Percentiles rank a stretch among this genome's conserved stretches.
These are phyloP conservation scores for Leucogyrophana mollusca DNA, from an alignment of 768 basidiomycete genomes.

Conservation along the genomic window DNA sequence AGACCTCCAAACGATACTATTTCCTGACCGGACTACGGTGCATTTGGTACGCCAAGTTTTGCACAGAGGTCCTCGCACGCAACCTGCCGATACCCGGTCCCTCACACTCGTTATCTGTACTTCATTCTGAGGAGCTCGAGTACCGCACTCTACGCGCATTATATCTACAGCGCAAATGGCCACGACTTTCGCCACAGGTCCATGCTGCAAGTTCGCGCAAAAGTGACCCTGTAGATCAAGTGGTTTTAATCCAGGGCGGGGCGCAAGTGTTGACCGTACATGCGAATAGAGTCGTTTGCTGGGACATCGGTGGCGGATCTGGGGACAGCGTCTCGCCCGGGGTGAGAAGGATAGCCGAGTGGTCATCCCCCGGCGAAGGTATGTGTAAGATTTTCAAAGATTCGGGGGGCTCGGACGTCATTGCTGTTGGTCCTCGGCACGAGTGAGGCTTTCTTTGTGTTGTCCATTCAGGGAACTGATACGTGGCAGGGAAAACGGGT, in stretches of 20 bases:
- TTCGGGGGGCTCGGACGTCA: slow-evolving; percentile 11
- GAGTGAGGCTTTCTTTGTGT: slow-evolving; percentile 4
- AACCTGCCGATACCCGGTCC: slow-evolving; percentile 21
- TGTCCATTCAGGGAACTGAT: not conserved
- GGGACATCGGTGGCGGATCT: slow-evolving; percentile 18
- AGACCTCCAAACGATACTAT: slow-evolving; percentile 29
- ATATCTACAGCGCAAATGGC: slow-evolving; percentile 20
- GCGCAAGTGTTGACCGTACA: slow-evolving; percentile 26
- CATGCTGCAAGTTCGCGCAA: slow-evolving; percentile 8
- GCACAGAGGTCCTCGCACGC: slow-evolving; percentile 19
- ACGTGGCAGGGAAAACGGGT: slow-evolving; percentile 11
- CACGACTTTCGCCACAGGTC: slow-evolving; percentile 12
- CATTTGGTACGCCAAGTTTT: slow-evolving; percentile 21
- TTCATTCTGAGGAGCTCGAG: slow-evolving; percentile 22
- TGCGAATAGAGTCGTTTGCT: slow-evolving; percentile 19
- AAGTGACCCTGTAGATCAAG: slow-evolving; percentile 19
- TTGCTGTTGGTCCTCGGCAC: slow-evolving; percentile 19
- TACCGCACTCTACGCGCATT: slow-evolving; percentile 27
- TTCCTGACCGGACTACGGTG: slow-evolving; percentile 21
- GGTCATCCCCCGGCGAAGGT: slow-evolving; percentile 12
- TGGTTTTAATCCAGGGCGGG: slow-evolving; percentile 23
- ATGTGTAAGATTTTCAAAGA: slow-evolving; percentile 22
- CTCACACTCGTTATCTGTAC: slow-evolving; percentile 4
- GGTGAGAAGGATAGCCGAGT: slow-evolving; percentile 20
- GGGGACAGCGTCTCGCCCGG: slow-evolving; percentile 3